phyloP scores from a whole-genome alignment of 805 yeast genomes.

The Hanseniaspora occidentalis region DNA sequence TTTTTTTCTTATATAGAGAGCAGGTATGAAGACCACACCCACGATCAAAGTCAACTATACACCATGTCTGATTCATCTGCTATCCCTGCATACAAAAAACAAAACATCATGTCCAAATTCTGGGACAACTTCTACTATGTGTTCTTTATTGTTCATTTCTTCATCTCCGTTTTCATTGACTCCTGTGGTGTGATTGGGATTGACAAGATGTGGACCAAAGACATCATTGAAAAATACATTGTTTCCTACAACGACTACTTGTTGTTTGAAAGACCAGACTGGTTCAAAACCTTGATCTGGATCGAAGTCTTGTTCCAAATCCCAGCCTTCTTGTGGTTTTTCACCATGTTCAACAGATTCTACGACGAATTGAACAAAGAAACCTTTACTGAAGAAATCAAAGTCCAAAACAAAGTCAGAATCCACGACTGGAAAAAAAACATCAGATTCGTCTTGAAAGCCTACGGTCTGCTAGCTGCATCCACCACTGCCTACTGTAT shows the following conservation, averaged over 20 bases:
- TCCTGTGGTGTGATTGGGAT: constrained; percentile 56
- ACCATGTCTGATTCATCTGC: too few species aligned
- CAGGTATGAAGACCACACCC: too few species aligned
- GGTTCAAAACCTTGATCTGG: constrained; percentile 64
- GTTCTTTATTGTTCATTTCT: constrained; percentile 55
- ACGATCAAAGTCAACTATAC: too few species aligned
- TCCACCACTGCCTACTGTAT: constrained; percentile 69
- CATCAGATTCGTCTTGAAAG: constrained; percentile 27
- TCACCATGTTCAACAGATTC: constrained; percentile 6
- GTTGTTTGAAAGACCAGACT: constrained; percentile 42
- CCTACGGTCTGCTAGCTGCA: constrained; percentile 77
- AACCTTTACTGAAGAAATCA: constrained; percentile 4
- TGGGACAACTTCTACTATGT: constrained; percentile 34
- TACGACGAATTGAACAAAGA: constrained; percentile 5
- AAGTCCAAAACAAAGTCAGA: constrained; percentile 5
- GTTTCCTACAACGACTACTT: constrained; percentile 59
- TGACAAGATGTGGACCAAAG: constrained; percentile 34
- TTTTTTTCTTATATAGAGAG: too few species aligned
- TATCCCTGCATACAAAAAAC: background rate
- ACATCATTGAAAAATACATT: constrained; percentile 47
- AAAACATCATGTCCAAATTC: constrained; percentile 1
- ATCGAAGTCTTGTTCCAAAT: constrained; percentile 66
- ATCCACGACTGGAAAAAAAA: constrained; percentile 4
- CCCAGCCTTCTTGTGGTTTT: constrained; percentile 53
- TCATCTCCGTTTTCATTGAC: constrained; percentile 67